These are phyloP conservation scores for Fusarium torreyae DNA, from an alignment of 2,329 filamentous ascomycete species.

Conservation along the genomic window DNA sequence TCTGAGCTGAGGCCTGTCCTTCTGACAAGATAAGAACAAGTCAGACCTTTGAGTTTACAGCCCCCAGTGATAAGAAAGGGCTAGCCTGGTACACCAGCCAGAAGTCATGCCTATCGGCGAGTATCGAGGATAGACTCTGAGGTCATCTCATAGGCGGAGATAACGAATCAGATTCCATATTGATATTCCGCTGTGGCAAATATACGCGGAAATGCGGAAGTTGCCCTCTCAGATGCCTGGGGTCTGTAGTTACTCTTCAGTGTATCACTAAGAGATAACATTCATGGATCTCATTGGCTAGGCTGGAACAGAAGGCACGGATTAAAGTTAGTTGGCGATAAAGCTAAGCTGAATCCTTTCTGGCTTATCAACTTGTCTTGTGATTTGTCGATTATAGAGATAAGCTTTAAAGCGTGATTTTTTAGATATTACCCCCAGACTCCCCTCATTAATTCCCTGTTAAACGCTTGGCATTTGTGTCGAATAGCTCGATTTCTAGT, in stretches of 20 bases:
- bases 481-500: neutral
- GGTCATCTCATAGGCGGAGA: too few relatives aligned
- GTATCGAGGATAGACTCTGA: too few relatives aligned
- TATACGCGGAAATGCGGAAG: too few relatives aligned
- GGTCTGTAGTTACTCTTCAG: neutral
- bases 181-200: too few relatives aligned
- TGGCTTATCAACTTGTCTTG: neutral
- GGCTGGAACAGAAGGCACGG: neutral
- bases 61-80: too few relatives aligned
- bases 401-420: neutral
- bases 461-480: neutral
- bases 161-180: too few relatives aligned
- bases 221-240: too few relatives aligned
- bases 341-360: neutral
- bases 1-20: neutral
- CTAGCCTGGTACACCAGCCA: too few relatives aligned
- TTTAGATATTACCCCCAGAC: neutral
- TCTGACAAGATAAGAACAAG: neutral
- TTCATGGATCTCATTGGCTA: slow-evolving; percentile 4
- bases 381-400: neutral
- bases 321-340: slow-evolving; percentile 1
- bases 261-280: slow-evolving; percentile 1
- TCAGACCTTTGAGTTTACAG: neutral
- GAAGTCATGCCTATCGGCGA: too few relatives aligned
- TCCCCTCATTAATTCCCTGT: neutral